Percentiles rank a stretch among this genome's conserved stretches.
Evolutionary conservation across 441 rosid species (phyloP).

Genomic region (Erysimum cheiri): DNA sequence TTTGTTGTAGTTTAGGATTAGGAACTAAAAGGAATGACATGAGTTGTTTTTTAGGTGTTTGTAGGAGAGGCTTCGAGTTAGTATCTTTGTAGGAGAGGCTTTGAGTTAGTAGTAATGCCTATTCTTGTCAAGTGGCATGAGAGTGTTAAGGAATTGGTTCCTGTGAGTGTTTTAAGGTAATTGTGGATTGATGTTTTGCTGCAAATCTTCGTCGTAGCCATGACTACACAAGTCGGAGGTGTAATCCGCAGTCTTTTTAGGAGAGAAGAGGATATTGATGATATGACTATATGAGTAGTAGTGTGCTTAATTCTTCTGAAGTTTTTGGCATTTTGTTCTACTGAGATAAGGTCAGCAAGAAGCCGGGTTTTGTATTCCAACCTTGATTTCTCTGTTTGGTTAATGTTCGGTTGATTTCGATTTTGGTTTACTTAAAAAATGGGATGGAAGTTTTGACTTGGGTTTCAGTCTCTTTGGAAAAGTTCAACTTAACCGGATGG

Average conservation of each 20-base stretch:
- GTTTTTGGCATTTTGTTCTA: not conserved
- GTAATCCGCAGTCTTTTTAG: not conserved
- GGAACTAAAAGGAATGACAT: not conserved
- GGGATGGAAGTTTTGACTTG: too few relatives aligned
- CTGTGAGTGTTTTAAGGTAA: not conserved
- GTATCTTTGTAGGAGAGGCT: not conserved
- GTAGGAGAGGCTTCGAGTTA: not conserved
- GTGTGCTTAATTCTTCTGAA: not conserved
- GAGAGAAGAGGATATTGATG: not conserved
- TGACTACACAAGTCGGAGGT: not conserved
- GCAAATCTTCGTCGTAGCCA: not conserved
- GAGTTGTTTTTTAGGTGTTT: constrained; percentile 3
- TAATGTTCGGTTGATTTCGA: too few relatives aligned
- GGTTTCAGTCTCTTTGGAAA: not conserved
- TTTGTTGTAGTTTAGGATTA: constrained; percentile 7
- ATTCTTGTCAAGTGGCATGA: constrained; percentile 4
- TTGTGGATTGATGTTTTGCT: not conserved
- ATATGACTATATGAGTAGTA: constrained; percentile 1
- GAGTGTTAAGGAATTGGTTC: not conserved
- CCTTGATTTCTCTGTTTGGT: too few relatives aligned
- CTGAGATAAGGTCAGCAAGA: not conserved
- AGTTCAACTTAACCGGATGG: not conserved
- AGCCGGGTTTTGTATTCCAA: not conserved
- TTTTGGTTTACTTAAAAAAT: not conserved
- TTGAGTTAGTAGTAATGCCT: not conserved